Conservation (phyloP, 2,329 filamentous ascomycete species). For the Geosmithia morbida region DNA sequence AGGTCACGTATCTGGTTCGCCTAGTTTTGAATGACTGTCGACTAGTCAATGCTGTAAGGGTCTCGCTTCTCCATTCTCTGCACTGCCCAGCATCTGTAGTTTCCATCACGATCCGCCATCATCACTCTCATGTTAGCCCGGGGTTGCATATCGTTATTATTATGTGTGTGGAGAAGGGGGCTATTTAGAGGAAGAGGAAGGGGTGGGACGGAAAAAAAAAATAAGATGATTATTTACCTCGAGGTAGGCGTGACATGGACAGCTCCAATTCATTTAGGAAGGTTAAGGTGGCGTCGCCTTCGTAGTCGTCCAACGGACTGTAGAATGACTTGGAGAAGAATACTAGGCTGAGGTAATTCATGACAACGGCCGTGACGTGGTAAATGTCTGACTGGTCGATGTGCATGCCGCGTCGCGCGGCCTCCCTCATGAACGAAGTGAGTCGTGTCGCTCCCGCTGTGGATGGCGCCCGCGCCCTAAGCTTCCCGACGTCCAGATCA, state of each 20-base stretch:
- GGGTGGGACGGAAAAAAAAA: too few relatives aligned
- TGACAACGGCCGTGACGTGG: constrained; percentile 18
- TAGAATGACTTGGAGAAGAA: constrained; percentile 21
- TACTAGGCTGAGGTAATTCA: constrained; percentile 20
- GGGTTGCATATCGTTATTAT: not conserved
- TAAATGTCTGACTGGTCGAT: constrained; percentile 17
- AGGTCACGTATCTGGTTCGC: constrained; percentile 11
- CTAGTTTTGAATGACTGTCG: constrained; percentile 16
- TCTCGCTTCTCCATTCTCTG: constrained; percentile 22
- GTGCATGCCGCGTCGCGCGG: constrained; percentile 16
- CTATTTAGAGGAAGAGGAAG: not conserved
- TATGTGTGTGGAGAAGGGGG: not conserved
- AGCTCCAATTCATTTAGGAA: constrained; percentile 19
- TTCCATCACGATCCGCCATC: not conserved
- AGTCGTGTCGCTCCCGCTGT: constrained; percentile 14
- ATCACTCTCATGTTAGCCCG: not conserved
- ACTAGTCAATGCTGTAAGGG: constrained; percentile 16
- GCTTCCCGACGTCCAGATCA: constrained; percentile 13
- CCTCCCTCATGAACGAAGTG: constrained; percentile 17
- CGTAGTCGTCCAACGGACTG: constrained; percentile 17
- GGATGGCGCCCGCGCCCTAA: constrained; percentile 8
- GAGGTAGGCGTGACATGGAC: constrained; percentile 17
- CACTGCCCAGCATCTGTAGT: constrained; percentile 15
- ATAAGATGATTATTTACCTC: constrained; percentile 12
- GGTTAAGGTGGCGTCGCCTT: constrained; percentile 12